phyloP scores from a whole-genome alignment of 805 yeast species.

The Candida nitratophila region DNA sequence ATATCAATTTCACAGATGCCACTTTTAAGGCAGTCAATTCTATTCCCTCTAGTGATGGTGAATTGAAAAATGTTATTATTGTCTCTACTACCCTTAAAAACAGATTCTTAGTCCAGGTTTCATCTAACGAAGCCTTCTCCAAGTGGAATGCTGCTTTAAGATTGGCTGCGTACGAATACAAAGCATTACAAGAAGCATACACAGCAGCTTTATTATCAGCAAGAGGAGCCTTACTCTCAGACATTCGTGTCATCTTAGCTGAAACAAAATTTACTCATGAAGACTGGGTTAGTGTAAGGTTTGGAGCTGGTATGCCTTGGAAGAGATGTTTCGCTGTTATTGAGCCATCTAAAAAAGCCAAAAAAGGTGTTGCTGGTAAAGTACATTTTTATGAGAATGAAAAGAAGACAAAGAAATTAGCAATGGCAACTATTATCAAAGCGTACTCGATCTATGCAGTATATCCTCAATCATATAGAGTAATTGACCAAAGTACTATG shows the following conservation, averaged over 20 bases:
- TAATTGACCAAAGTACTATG: slow-evolving; percentile 83
- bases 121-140: slow-evolving; percentile 53
- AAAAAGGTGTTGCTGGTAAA: slow-evolving; percentile 51
- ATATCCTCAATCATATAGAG: slow-evolving; percentile 78
- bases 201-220: slow-evolving; percentile 91
- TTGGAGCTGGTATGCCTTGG: slow-evolving; percentile 98
- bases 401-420: slow-evolving; percentile 59
- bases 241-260: slow-evolving; percentile 76
- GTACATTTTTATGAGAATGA: slow-evolving; percentile 80
- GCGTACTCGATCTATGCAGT: slow-evolving; percentile 78
- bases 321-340: slow-evolving; percentile 87
- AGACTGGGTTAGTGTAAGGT: slow-evolving; percentile 92
- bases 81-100: slow-evolving; percentile 90
- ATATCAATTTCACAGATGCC: slow-evolving; percentile 88
- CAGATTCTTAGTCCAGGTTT: slow-evolving; percentile 74
- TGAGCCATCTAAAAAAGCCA: slow-evolving; percentile 50
- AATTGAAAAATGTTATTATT: slow-evolving; percentile 71
- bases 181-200: slow-evolving; percentile 86
- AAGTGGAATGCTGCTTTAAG: slow-evolving; percentile 83
- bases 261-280: slow-evolving; percentile 83
- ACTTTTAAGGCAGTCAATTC: slow-evolving; percentile 64
- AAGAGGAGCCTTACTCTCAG: slow-evolving; percentile 82
- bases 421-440: slow-evolving; percentile 71
- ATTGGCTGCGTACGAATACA: slow-evolving; percentile 72
- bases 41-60: slow-evolving; percentile 59